These are phyloP conservation scores for Pseudocercospora fuligena DNA, from an alignment of 2,329 filamentous ascomycete species.

Conservation along the genomic window DNA sequence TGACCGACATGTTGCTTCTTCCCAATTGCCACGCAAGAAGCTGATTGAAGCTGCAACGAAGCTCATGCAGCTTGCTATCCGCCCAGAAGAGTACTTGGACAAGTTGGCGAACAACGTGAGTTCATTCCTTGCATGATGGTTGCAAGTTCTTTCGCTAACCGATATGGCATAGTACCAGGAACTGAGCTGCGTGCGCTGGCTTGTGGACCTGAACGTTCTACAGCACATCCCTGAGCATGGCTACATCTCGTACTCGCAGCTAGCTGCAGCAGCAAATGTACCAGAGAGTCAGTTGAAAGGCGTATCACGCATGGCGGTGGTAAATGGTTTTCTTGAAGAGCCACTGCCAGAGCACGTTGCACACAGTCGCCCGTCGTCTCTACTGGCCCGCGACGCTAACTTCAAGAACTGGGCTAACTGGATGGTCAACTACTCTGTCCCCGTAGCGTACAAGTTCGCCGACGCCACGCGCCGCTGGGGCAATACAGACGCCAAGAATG, in stretches of 20 bases:
- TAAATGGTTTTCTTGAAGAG: conserved; percentile 26
- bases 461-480: conserved; percentile 33
- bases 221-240: conserved; percentile 23
- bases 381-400: conserved; percentile 24
- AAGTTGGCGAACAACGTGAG: conserved; percentile 27
- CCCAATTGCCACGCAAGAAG: conserved; percentile 15
- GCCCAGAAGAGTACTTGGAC: conserved; percentile 29
- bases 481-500: conserved; percentile 27
- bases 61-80: conserved; percentile 26
- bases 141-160: neutral
- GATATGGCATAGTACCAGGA: conserved; percentile 25
- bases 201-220: conserved; percentile 26
- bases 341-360: conserved; percentile 22
- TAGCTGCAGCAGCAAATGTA: conserved; percentile 21
- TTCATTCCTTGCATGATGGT: neutral
- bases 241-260: conserved; percentile 16
- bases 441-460: conserved; percentile 26
- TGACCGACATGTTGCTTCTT: conserved; percentile 2
- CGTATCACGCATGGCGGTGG: conserved; percentile 32
- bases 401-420: conserved; percentile 28
- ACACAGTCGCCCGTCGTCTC: conserved; percentile 24
- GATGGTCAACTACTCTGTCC: conserved; percentile 28
- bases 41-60: conserved; percentile 27
- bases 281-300: conserved; percentile 27
- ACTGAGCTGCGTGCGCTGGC: conserved; percentile 30